Percentiles rank a stretch among this genome's conserved stretches.
These are phyloP conservation scores for Amaranthus hypochondriacus DNA, from an alignment of 148 eudicot genomes.

Conservation along the genomic window DNA sequence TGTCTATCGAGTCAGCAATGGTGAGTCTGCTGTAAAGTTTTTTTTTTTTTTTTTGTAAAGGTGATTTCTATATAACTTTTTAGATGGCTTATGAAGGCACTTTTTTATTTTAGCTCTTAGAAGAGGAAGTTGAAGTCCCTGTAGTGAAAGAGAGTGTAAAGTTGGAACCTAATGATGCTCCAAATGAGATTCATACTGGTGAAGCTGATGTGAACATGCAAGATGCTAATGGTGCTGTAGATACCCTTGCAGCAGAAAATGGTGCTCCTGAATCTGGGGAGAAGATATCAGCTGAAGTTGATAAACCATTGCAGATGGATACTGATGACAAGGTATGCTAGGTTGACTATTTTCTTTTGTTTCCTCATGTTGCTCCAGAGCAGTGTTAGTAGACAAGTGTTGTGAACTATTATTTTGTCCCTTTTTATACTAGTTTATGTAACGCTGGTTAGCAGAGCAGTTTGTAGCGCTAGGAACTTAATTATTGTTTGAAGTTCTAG, in stretches of 20 bases:
- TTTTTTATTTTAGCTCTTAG: conserved; percentile 50
- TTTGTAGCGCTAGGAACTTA: no score
- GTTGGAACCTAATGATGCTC: conserved; percentile 69
- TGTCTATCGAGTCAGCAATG: conserved; percentile 72
- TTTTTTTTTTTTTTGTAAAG: background rate
- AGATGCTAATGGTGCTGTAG: conserved; percentile 56
- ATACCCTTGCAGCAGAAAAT: conserved; percentile 48
- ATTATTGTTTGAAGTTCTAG: no score
- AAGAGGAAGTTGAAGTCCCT: conserved; percentile 82
- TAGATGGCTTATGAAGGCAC: background rate
- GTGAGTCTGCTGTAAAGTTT: conserved; percentile 36
- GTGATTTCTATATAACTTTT: background rate
- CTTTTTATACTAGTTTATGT: no score
- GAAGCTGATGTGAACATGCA: conserved; percentile 78
- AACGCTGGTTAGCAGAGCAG: no score
- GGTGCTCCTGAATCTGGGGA: conserved; percentile 71
- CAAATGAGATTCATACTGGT: conserved; percentile 29
- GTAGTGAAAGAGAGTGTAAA: conserved; percentile 52
- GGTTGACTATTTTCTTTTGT: background rate
- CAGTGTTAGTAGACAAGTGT: no score
- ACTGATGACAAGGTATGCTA: conserved; percentile 68
- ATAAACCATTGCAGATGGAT: conserved; percentile 71
- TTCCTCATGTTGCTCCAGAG: background rate
- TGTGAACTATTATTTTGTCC: no score
- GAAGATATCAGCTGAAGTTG: conserved; percentile 50